Base-by-base conservation (phyloP, 2,329 filamentous ascomycete species). In the Coniosporium tulheliwenetii region DNA sequence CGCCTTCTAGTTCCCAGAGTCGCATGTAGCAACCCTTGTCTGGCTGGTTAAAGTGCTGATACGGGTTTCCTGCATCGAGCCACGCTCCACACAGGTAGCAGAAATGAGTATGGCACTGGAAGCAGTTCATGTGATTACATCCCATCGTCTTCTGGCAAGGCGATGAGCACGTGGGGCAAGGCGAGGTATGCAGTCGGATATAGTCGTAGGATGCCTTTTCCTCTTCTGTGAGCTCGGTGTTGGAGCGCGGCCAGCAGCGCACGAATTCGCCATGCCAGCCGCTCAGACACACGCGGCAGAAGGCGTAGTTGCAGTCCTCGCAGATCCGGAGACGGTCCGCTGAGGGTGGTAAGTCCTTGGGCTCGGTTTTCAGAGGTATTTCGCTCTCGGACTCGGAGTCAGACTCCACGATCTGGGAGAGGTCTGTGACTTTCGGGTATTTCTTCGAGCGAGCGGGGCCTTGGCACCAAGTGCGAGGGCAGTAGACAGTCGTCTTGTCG, bases 61-160 rank as follows among this genome's bases (percentile, higher is more conserved):
- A 96, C 1, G 87, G 87, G 50, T 94, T 91, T 13, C 65, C 68
- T 0, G 82, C 75, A 42, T 80, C 73, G 35, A 98, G 70, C 82
- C 85, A 96, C n/a, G 78, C 72, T 0, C 81, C 81, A 55, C 91
- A 96, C 1, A 96, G 71, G 50, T 96, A 96, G 64, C 91, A 98
- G 57, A 95, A 96, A 59, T 96, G 89, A 2, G 85, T 82, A 39
- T 80, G 71, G 65, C 91, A 98, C 47, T 84, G 79, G 58, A 81
- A 85, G 62, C 89, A 95, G 39, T 80, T 83, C 86, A 96, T 96
- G 61, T 95, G 87, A 60, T 95, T 95, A 68, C 91, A 98, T 33
- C 91, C 91, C 54, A 84, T 78, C 1, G 81, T 85, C 67, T 98
- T 98, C 57, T 94, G 85, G 15, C 80, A 81, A 0, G 85, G 85